Conservation (phyloP, 2,329 filamentous ascomycete genomes). For the Xylariomycetidae sp. region DNA sequence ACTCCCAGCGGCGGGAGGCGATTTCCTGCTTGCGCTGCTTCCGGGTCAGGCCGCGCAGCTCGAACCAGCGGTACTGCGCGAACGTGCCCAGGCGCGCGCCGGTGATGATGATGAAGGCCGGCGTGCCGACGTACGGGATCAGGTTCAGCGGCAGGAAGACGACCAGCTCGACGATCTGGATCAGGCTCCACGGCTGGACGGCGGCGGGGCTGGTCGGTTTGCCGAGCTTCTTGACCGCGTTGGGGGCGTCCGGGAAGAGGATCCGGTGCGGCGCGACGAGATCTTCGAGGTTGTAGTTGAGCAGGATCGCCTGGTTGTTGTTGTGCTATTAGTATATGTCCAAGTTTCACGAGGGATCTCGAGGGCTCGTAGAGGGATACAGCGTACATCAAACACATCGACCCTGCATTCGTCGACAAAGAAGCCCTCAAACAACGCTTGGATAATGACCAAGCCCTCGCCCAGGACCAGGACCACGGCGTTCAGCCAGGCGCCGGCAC, state of each 20-base stretch:
- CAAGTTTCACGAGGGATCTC: neutral
- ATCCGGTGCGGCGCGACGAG: slow-evolving; percentile 63
- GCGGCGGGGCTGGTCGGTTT: slow-evolving; percentile 70
- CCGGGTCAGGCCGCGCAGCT: slow-evolving; percentile 67
- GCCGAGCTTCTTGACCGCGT: slow-evolving; percentile 73
- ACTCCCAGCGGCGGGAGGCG: slow-evolving; percentile 65
- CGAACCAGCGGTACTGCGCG: slow-evolving; percentile 86
- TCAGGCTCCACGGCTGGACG: slow-evolving; percentile 82
- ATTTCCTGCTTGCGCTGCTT: slow-evolving; percentile 68
- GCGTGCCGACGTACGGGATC: slow-evolving; percentile 74
- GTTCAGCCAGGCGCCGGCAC: slow-evolving; percentile 81
- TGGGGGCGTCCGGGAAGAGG: slow-evolving; percentile 60
- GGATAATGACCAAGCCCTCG: slow-evolving; percentile 66
- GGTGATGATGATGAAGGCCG: slow-evolving; percentile 81
- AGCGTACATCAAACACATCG: slow-evolving; percentile 73
- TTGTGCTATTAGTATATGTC: slow-evolving; percentile 7
- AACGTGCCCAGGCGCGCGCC: slow-evolving; percentile 83
- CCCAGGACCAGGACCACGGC: slow-evolving; percentile 83
- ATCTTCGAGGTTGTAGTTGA: slow-evolving; percentile 65
- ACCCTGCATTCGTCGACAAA: slow-evolving; percentile 75
- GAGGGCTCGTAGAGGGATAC: neutral
- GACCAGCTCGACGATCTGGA: slow-evolving; percentile 85
- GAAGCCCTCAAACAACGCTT: slow-evolving; percentile 68
- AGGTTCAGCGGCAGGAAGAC: slow-evolving; percentile 78
- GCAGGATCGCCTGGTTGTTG: slow-evolving; percentile 55